A percentile compares a stretch with the other conserved stretches of the same genome.
These are phyloP conservation scores for Singerocomus inundabilis DNA, from an alignment of 1,284 basidiomycete species.

Conservation along the genomic window DNA sequence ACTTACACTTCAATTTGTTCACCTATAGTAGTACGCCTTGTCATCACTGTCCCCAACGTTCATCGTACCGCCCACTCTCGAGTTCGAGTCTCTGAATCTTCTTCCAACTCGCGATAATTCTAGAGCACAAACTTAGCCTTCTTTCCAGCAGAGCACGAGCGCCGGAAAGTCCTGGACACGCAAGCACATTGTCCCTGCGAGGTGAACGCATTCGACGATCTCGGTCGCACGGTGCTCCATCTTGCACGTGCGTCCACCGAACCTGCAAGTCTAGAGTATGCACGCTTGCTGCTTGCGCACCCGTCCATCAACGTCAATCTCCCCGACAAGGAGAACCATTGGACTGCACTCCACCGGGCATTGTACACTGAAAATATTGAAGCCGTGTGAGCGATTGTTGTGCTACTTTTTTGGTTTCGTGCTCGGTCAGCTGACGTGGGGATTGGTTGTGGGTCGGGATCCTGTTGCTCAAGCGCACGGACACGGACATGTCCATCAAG, in stretches of 20 bases:
- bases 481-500: constrained; percentile 76
- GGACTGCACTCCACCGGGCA: constrained; percentile 91
- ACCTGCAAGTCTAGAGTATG: constrained; percentile 72
- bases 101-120: too few species aligned
- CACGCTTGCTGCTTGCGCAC: constrained; percentile 77
- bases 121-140: too few species aligned
- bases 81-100: too few species aligned
- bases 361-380: constrained; percentile 85
- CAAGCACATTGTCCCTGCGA: constrained; percentile 49
- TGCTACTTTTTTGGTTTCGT: too few species aligned
- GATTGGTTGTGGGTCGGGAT: constrained; percentile 49
- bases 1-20: too few species aligned
- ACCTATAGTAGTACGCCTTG: too few species aligned
- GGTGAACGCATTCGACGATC: constrained; percentile 71
- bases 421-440: constrained; percentile 8
- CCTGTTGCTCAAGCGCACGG: constrained; percentile 71
- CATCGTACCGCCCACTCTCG: too few species aligned
- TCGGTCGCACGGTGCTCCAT: constrained; percentile 84
- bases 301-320: constrained; percentile 81
- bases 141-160: constrained; percentile 49
- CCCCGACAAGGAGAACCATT: constrained; percentile 81
- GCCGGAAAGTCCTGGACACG: constrained; percentile 68
- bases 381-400: constrained; percentile 59
- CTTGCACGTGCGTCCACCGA: constrained; percentile 67
- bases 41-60: too few species aligned